These are phyloP conservation scores for Backusella tarrabulga DNA, from an alignment of 192 early-diverging fungal species.

Conservation along the genomic window DNA sequence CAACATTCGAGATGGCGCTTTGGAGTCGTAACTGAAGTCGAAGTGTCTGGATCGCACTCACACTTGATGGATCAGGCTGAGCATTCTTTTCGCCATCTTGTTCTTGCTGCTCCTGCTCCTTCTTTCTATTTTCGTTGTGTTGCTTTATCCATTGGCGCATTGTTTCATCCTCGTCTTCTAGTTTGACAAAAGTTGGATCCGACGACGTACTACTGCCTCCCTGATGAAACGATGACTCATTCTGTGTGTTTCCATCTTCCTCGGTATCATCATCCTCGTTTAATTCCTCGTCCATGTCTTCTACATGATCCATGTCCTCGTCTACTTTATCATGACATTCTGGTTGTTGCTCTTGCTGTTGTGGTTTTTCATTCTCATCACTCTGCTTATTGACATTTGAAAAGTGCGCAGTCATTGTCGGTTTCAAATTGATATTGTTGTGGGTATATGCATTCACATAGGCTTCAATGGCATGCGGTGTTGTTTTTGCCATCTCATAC, in stretches of 20 bases:
- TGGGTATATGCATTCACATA: slow-evolving; percentile 38
- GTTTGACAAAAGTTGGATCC: neutral
- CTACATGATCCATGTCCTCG: neutral
- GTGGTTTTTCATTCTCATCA: neutral
- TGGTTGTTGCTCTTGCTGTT: no score
- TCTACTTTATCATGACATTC: neutral
- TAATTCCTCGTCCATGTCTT: neutral
- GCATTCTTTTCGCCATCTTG: neutral
- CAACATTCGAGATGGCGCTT: slow-evolving; percentile 14
- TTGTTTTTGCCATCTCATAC: slow-evolving; percentile 31
- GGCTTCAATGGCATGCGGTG: slow-evolving; percentile 36
- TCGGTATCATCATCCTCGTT: neutral
- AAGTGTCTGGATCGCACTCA: slow-evolving; percentile 32
- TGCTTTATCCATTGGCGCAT: neutral
- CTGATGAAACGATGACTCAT: neutral
- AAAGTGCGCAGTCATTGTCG: slow-evolving; percentile 29
- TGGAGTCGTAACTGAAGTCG: slow-evolving; percentile 35
- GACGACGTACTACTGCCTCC: neutral
- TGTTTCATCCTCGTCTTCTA: slow-evolving; percentile 5
- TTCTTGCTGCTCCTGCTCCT: neutral
- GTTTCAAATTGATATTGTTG: slow-evolving; percentile 27
- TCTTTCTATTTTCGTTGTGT: neutral
- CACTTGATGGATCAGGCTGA: slow-evolving; percentile 9
- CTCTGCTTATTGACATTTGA: neutral
- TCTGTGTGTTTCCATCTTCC: neutral